Conservation (phyloP, 202 grass and related monocot species). For the Elaeis oleifera region DNA sequence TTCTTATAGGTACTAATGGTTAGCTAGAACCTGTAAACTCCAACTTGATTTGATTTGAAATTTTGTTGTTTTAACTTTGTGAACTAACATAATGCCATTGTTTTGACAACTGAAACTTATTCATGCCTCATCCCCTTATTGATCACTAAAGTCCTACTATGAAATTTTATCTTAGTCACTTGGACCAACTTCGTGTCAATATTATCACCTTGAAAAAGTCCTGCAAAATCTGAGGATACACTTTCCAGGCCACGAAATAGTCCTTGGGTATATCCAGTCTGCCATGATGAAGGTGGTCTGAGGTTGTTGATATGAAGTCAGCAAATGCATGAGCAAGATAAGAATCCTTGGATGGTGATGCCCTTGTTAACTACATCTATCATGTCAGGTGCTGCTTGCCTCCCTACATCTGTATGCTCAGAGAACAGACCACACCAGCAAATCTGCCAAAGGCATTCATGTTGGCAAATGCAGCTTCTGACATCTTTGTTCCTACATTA, state of each 20-base stretch:
- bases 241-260: conserved; percentile 27
- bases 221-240: conserved; percentile 30
- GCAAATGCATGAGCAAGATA: conserved; percentile 10
- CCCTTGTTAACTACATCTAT: conserved; percentile 46
- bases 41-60: no score
- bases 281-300: conserved; percentile 22
- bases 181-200: conserved; percentile 33
- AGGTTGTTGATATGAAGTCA: conserved; percentile 21
- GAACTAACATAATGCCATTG: no score
- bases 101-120: no score
- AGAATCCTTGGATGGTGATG: conserved; percentile 43
- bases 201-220: conserved; percentile 30
- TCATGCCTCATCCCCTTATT: no score
- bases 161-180: neutral
- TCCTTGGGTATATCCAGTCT: conserved; percentile 33
- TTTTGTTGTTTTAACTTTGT: no score
- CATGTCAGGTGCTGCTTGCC: conserved; percentile 27
- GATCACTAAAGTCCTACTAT: no score
- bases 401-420: conserved; percentile 30
- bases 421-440: conserved; percentile 52
- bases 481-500: conserved; percentile 62
- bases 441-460: conserved; percentile 59
- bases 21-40: no score
- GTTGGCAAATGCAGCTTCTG: conserved; percentile 57
- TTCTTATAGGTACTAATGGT: no score